Conservation (phyloP, 2,329 filamentous ascomycete genomes). For the Helicocarpus griseus region DNA sequence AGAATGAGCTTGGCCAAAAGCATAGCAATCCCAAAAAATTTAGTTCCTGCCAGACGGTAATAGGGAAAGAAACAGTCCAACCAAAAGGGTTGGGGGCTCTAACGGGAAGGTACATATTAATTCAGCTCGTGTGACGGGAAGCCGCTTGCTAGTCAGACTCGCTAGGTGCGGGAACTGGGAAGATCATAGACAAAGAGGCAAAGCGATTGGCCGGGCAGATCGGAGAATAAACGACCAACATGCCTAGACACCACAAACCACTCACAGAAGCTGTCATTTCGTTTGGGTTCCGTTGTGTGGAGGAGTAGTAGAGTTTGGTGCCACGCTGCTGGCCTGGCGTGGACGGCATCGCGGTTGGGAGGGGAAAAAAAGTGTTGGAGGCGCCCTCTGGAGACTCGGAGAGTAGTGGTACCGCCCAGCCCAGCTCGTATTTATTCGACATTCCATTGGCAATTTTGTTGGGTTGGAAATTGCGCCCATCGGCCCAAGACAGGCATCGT, state of each 20-base stretch:
- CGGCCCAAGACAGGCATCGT: neutral
- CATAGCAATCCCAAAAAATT: neutral
- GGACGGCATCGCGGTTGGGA: neutral
- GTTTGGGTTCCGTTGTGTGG: constrained; percentile 1
- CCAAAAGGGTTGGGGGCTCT: neutral
- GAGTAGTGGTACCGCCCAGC: neutral
- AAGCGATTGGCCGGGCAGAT: constrained; percentile 1
- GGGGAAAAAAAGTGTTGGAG: neutral
- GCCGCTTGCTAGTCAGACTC: constrained; percentile 1
- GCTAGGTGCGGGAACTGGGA: neutral
- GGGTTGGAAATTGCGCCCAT: neutral
- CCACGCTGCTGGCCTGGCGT: neutral
- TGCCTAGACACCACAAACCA: neutral
- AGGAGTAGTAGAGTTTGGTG: neutral
- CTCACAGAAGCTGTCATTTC: constrained; percentile 2
- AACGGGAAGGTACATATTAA: neutral
- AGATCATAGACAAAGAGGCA: neutral
- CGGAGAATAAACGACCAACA: constrained; percentile 1
- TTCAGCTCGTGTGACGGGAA: constrained; percentile 6
- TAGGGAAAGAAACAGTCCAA: neutral
- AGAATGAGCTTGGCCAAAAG: neutral
- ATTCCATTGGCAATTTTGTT: neutral
- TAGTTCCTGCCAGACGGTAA: neutral
- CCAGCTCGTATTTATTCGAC: neutral
- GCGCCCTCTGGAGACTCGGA: neutral